Evolutionary conservation across 2,329 filamentous ascomycete genomes (phyloP).

Genomic region (Cercospora zeina): DNA sequence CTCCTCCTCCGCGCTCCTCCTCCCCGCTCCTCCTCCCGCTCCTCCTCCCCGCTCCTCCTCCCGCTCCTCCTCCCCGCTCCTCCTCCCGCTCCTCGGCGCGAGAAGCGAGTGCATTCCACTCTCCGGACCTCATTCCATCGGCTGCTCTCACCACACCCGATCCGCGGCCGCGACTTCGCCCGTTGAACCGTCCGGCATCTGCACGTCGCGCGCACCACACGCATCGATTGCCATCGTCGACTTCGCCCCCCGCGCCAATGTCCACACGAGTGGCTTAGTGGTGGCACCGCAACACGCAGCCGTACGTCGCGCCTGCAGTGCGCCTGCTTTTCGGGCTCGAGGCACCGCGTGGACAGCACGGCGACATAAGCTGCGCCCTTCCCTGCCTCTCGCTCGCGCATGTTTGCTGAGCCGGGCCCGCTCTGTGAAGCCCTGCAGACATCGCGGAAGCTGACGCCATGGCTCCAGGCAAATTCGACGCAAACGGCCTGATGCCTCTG

Average conservation of each 20-base stretch:
- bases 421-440: not conserved
- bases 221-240: not conserved
- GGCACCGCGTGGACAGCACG: slow-evolving; percentile 11
- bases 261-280: slow-evolving; percentile 18
- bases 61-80: not conserved
- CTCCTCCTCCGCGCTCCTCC: no score
- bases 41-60: not conserved
- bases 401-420: not conserved
- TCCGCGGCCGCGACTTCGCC: slow-evolving; percentile 4
- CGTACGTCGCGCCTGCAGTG: slow-evolving; percentile 21
- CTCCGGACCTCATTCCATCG: not conserved
- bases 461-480: slow-evolving; percentile 34
- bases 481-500: slow-evolving; percentile 45
- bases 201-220: not conserved
- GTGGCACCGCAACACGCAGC: slow-evolving; percentile 19
- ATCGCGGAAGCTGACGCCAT: slow-evolving; percentile 22
- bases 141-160: not conserved
- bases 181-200: not conserved
- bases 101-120: not conserved
- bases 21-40: not conserved
- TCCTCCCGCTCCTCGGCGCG: not conserved
- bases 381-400: not conserved
- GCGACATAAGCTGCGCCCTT: slow-evolving; percentile 15
- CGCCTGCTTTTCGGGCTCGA: slow-evolving; percentile 8
- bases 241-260: not conserved